Evolutionary conservation across 164 flowering plant genomes (phyloP).

Genomic region (Chimonanthus praecox): DNA sequence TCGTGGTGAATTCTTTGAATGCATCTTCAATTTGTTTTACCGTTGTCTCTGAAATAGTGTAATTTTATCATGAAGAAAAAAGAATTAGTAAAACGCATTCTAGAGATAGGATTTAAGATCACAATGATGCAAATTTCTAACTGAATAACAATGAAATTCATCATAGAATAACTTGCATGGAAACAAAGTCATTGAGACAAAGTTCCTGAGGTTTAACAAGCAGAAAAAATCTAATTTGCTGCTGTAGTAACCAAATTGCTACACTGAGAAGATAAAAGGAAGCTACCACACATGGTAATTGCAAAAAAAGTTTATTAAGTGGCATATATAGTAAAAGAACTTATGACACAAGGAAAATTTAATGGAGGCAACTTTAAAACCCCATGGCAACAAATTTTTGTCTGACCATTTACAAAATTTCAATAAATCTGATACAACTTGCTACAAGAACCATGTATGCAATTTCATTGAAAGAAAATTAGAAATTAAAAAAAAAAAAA

Average conservation of each 20-base stretch:
- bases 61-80: neutral
- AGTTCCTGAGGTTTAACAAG: neutral
- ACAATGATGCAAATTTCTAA: neutral
- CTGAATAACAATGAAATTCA: neutral
- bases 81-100: neutral
- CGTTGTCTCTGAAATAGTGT: constrained; percentile 59
- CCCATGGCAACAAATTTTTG: too few species aligned
- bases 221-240: neutral
- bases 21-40: constrained; percentile 93
- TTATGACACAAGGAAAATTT: too few species aligned
- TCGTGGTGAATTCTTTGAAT: constrained; percentile 88
- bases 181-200: neutral
- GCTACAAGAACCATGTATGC: too few species aligned
- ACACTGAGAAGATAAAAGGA: too few species aligned
- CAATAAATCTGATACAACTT: too few species aligned
- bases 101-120: neutral
- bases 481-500: too few species aligned
- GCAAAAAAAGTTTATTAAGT: too few species aligned
- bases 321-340: too few species aligned
- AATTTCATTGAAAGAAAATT: too few species aligned
- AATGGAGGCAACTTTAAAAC: too few species aligned
- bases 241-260: neutral
- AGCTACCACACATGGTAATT: too few species aligned
- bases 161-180: neutral
- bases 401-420: too few species aligned